Conservation (phyloP, 192 early-diverging fungal species). For the Diversispora epigaea region DNA sequence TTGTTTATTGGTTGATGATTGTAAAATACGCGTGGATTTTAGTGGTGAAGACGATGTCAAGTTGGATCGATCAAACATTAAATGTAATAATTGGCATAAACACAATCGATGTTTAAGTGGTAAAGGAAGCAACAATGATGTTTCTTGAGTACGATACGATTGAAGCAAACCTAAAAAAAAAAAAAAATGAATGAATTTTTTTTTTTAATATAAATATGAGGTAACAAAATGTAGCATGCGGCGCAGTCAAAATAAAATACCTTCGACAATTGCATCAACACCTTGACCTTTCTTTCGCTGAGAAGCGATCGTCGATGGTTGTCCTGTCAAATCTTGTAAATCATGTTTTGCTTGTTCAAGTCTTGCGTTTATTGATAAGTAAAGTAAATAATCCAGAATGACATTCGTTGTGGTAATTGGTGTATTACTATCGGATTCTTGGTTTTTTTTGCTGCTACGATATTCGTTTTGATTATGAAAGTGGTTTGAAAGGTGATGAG, state of each 20-base stretch:
- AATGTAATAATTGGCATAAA: constrained; percentile 13
- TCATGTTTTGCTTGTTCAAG: constrained; percentile 1
- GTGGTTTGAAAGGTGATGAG: neutral
- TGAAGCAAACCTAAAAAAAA: constrained; percentile 6
- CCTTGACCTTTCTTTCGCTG: neutral
- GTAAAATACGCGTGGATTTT: neutral
- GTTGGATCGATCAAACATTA: neutral
- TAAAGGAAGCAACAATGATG: constrained; percentile 1
- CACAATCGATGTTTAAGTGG: constrained; percentile 8
- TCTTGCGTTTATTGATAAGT: constrained; percentile 7
- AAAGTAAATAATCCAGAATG: constrained; percentile 10
- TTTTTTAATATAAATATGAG: neutral
- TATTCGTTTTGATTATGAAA: neutral
- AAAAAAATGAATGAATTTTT: neutral
- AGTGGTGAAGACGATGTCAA: neutral
- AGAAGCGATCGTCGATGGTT: neutral
- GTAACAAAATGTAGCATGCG: neutral
- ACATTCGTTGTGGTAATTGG: constrained; percentile 1
- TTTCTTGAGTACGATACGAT: constrained; percentile 5
- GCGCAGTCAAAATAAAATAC: neutral
- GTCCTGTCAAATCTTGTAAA: neutral
- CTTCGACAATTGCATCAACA: constrained; percentile 4
- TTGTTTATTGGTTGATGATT: neutral
- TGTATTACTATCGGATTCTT: neutral
- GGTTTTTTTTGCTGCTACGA: neutral